Base-by-base conservation (phyloP, 352 stramenopile genomes). In the Phytopythium chamaehyphon region DNA sequence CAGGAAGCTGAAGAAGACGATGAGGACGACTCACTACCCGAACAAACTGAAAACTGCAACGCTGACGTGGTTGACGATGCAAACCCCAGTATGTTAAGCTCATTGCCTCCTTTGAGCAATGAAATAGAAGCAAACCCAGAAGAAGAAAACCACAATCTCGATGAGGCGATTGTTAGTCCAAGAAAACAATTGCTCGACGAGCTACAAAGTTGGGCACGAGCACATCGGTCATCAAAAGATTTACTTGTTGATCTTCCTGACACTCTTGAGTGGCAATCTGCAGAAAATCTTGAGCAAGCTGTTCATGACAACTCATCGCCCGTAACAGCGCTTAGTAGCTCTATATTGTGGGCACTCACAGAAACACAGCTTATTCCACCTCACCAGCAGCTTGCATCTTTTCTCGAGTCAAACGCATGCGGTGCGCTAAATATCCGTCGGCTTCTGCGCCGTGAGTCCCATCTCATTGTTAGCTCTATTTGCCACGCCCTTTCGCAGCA, bases 191-290 rank as follows among this genome's bases (percentile, higher is more conserved):
- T 53, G 15, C 47, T 53, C 19, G 47, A 53, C 2, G 47, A 53
- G 35, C 47, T 53, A 21, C 31, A 36, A 3, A 53, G 42, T 19
- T 53, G 47, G 47, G 47, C 47, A 7, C 19, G 19, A 16, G 35
- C 14, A 6, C 35, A 18, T 0, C 33, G 33, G n/a, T 2, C 47
- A 36, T 23, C 14, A 22, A 15, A 33, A 16, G 23, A 15, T 28
- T 14, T 53, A 6, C 35, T 53, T 3, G 47, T 53, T 12, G 22
- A n/a, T 14, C 24, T 21, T 8, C 6, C 19, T 14, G 47, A 35
- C 11, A 43, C 47, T 11, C 22, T 53, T 22, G 47, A 44, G 15
- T 53, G 47, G 47, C 19, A 53, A 26, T 19, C 6, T 36, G 18
- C 47, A 12, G 33, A 43, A 6, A 36, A 14, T 2, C 22, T 53